A percentile compares a stretch with the other conserved stretches of the same genome.
phyloP scores from a whole-genome alignment of 441 rosid species.

The Pelargonium australe region DNA sequence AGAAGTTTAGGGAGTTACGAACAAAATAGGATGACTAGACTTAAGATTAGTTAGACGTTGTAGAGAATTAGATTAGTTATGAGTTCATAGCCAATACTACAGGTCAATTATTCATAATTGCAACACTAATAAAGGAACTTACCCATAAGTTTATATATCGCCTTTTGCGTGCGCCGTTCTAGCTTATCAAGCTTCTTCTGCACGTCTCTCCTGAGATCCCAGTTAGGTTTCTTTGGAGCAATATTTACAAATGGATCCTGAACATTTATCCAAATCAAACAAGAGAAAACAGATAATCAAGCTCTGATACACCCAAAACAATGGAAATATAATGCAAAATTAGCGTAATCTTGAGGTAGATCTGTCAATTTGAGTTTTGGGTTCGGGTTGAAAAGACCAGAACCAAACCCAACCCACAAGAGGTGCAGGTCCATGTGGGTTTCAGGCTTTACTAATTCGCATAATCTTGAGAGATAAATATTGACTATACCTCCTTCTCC shows the following conservation, averaged over 20 bases:
- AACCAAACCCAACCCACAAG: too few species aligned
- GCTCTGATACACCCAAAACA: neutral
- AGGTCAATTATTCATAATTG: too few species aligned
- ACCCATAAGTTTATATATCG: constrained; percentile 74
- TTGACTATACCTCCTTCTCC: constrained; percentile 50
- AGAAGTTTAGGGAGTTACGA: too few species aligned
- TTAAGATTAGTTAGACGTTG: too few species aligned
- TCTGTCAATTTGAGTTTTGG: neutral
- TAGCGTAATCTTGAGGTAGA: too few species aligned
- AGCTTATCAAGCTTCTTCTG: constrained; percentile 98
- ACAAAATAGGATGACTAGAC: too few species aligned
- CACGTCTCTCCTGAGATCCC: constrained; percentile 92
- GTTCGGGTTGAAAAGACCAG: neutral
- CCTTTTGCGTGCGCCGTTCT: constrained; percentile 79
- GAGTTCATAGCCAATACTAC: too few species aligned
- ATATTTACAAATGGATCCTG: constrained; percentile 93
- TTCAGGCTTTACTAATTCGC: neutral
- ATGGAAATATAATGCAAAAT: neutral
- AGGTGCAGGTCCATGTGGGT: neutral
- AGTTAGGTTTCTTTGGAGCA: constrained; percentile 97
- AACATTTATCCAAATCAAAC: neutral
- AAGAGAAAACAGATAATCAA: constrained; percentile 7
- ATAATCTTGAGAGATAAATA: constrained; percentile 14
- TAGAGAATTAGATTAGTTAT: too few species aligned
- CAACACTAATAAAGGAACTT: neutral